Evolutionary conservation across 441 rosid species (phyloP).

Genomic region (Gossypium aridum): DNA sequence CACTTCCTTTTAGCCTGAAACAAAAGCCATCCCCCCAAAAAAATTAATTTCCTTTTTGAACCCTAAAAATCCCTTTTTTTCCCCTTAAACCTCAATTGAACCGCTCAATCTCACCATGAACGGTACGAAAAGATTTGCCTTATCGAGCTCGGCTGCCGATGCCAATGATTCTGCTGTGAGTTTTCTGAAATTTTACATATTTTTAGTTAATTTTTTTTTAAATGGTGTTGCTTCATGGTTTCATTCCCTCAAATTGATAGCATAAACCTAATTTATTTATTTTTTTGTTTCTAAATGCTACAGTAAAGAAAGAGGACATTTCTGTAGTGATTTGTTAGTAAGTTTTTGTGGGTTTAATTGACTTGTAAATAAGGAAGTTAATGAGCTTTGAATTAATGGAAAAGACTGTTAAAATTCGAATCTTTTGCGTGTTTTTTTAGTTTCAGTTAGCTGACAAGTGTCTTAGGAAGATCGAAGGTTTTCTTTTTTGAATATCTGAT

Average conservation of each 20-base stretch:
- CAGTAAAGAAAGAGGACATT: not conserved
- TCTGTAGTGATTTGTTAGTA: not conserved
- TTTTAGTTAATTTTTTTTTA: not conserved
- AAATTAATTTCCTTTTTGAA: not conserved
- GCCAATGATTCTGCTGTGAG: conserved; percentile 58
- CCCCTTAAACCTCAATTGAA: not conserved
- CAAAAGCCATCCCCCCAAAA: not conserved
- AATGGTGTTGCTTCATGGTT: not conserved
- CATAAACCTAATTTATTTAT: conserved; percentile 10
- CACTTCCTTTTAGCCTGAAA: not conserved
- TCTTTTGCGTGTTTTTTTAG: not conserved
- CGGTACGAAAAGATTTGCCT: conserved; percentile 58
- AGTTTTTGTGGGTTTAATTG: not conserved
- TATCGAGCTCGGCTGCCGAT: conserved; percentile 42
- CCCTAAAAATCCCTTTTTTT: conserved; percentile 16
- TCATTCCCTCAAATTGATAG: not conserved
- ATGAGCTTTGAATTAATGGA: not conserved
- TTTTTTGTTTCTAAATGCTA: not conserved
- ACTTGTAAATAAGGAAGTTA: conserved; percentile 1
- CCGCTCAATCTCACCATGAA: conserved; percentile 35
- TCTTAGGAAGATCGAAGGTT: not conserved
- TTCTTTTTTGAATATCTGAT: not conserved
- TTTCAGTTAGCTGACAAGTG: not conserved
- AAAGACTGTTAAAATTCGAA: not conserved
- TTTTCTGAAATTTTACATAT: not conserved